Conservation (phyloP, 2,329 filamentous ascomycete species). For the Setomelanomma holmii region DNA sequence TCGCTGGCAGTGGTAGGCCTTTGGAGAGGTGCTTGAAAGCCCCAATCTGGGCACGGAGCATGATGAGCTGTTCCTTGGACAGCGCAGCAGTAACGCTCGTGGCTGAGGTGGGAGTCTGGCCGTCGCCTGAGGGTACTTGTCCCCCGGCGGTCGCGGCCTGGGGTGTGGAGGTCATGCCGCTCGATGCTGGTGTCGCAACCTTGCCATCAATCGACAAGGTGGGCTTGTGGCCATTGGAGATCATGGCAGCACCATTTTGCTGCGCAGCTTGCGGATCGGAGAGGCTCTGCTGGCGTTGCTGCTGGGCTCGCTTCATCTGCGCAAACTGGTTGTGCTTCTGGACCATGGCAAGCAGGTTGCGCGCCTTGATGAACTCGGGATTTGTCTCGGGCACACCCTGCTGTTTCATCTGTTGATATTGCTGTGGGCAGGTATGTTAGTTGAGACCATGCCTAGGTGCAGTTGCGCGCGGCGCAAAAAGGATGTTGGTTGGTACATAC, state of each 20-base stretch:
- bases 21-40: constrained; percentile 91
- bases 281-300: constrained; percentile 63
- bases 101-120: constrained; percentile 43
- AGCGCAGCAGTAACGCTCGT: constrained; percentile 30
- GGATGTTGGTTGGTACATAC: constrained; percentile 55
- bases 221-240: constrained; percentile 58
- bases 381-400: constrained; percentile 81
- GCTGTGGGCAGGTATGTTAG: constrained; percentile 63
- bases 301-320: constrained; percentile 55
- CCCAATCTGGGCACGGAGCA: constrained; percentile 83
- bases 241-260: constrained; percentile 56
- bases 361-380: constrained; percentile 85
- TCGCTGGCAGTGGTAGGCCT: constrained; percentile 79
- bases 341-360: constrained; percentile 75
- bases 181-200: constrained; percentile 26
- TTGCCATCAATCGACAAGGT: constrained; percentile 31
- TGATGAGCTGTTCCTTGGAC: constrained; percentile 73
- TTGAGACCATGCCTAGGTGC: constrained; percentile 3
- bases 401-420: constrained; percentile 88
- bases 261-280: constrained; percentile 55
- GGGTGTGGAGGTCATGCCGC: constrained; percentile 27
- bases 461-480: constrained; percentile 8
- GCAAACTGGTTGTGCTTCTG: constrained; percentile 66
- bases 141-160: constrained; percentile 34
- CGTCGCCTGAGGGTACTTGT: constrained; percentile 49